phyloP scores from a whole-genome alignment of 2,329 filamentous ascomycete species.

The Cercospora sp. region DNA sequence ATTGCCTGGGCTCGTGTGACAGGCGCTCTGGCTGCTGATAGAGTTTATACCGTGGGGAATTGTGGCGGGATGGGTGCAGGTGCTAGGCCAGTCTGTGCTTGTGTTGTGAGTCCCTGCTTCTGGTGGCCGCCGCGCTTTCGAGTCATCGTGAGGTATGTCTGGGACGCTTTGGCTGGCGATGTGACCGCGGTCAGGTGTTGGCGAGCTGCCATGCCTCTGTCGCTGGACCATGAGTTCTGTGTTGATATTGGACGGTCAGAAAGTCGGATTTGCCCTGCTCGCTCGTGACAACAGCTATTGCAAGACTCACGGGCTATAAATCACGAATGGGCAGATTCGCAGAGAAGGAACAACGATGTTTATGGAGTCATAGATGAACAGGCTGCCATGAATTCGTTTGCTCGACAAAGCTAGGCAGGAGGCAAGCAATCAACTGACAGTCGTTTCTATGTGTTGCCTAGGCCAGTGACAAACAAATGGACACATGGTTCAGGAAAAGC shows the following conservation, averaged over 20 bases:
- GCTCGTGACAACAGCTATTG: background rate
- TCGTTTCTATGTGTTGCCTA: background rate
- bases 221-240: background rate
- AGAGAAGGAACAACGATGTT: background rate
- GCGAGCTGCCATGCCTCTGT: background rate
- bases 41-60: background rate
- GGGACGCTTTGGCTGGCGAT: background rate
- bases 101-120: background rate
- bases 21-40: background rate
- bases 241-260: background rate
- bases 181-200: background rate
- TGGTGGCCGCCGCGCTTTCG: background rate
- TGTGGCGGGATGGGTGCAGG: background rate
- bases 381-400: background rate
- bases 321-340: background rate
- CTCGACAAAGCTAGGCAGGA: background rate
- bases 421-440: background rate
- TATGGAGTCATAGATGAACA: background rate
- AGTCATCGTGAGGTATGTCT: background rate
- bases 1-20: background rate
- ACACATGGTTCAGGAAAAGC: background rate
- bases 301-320: background rate
- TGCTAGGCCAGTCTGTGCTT: background rate
- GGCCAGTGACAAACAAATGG: background rate
- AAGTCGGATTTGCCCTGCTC: background rate